A percentile compares a stretch with the other conserved stretches of the same genome.
Evolutionary conservation across 495 filamentous ascomycete genomes (phyloP).

Genomic region (Recurvomyces mirabilis): DNA sequence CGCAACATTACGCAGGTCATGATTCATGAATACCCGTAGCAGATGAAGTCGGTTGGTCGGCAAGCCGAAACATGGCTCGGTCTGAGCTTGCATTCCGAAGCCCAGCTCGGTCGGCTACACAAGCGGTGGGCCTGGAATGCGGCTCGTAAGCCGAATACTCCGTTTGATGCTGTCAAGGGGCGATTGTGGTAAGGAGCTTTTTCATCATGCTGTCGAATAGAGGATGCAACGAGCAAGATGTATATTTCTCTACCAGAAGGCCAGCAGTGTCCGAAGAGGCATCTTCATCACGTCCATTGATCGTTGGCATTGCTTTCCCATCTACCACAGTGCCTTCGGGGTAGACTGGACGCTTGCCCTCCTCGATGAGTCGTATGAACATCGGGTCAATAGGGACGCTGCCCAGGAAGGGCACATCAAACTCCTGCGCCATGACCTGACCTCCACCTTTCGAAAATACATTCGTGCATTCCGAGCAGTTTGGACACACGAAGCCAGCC

Average conservation of each 20-base stretch:
- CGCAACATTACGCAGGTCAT: too few relatives aligned
- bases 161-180: too few relatives aligned
- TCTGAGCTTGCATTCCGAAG: too few relatives aligned
- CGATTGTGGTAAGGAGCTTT: slow-evolving; percentile 34
- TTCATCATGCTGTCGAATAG: slow-evolving; percentile 60
- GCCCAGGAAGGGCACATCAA: slow-evolving; percentile 72
- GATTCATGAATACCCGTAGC: too few relatives aligned
- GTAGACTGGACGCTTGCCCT: slow-evolving; percentile 40
- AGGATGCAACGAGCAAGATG: slow-evolving; percentile 59
- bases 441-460: slow-evolving; percentile 86
- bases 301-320: slow-evolving; percentile 22
- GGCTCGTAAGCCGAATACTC: too few relatives aligned
- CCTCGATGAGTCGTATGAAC: slow-evolving; percentile 56
- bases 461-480: slow-evolving; percentile 87
- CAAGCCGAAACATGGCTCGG: too few relatives aligned
- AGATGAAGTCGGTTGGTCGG: too few relatives aligned
- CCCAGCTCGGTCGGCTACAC: too few relatives aligned
- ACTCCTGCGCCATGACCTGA: slow-evolving; percentile 77
- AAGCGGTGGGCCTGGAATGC: too few relatives aligned
- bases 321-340: slow-evolving; percentile 26
- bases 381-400: slow-evolving; percentile 77
- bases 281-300: slow-evolving; percentile 16
- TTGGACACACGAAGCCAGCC: slow-evolving; percentile 91
- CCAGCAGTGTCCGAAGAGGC: slow-evolving; percentile 37
- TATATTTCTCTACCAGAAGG: slow-evolving; percentile 66